These are phyloP conservation scores for Malus orientalis DNA, from an alignment of 306 rosid species.

Conservation along the genomic window DNA sequence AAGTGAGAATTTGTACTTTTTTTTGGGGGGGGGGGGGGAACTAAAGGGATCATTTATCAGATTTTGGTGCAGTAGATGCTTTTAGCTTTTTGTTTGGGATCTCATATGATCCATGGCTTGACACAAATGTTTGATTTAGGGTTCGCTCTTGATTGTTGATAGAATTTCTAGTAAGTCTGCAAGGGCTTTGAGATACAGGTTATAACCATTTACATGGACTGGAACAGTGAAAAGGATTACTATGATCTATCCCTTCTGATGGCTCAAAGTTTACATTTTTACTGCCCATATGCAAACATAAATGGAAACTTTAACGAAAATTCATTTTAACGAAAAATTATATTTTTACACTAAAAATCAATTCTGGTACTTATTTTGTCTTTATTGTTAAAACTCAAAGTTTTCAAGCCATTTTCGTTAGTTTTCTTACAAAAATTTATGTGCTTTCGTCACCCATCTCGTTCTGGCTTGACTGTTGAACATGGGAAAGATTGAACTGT, in stretches of 20 bases:
- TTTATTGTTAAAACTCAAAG: no score
- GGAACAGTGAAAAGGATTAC: conserved; percentile 30
- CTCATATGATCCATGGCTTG: neutral
- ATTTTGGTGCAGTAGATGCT: neutral
- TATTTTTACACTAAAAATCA: no score
- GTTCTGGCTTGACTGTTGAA: neutral
- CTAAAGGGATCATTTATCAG: neutral
- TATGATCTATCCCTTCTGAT: conserved; percentile 43
- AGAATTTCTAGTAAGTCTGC: conserved; percentile 10
- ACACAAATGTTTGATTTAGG: neutral
- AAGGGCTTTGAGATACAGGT: conserved; percentile 47
- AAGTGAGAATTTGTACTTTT: neutral
- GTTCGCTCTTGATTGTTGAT: neutral
- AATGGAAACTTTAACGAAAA: no score
- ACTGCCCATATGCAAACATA: neutral
- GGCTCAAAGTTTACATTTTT: conserved; percentile 15
- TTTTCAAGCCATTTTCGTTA: no score
- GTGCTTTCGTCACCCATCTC: neutral
- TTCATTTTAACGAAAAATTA: no score
- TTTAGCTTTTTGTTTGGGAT: neutral
- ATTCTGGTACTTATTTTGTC: no score
- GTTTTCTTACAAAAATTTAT: neutral
- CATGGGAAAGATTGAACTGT: neutral
- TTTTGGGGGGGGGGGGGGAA: neutral
- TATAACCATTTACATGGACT: conserved; percentile 5